Conservation (phyloP, 2,329 filamentous ascomycete genomes). For the Albophoma yamanashiensis region DNA sequence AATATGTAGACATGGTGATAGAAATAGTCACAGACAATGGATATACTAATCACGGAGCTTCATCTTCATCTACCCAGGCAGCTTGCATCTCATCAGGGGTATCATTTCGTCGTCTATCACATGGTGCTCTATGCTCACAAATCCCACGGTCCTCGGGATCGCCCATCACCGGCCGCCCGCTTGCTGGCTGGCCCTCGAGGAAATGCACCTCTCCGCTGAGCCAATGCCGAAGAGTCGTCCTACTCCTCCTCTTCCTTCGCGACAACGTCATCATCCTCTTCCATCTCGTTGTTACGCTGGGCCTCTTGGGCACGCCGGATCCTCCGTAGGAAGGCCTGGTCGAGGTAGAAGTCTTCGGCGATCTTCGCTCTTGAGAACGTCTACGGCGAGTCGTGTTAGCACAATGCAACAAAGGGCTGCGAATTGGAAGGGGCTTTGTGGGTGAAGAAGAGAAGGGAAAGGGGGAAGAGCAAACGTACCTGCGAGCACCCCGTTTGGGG, state of each 20-base stretch:
- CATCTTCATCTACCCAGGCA: background rate
- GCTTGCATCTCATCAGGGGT: slow-evolving; percentile 1
- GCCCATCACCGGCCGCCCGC: slow-evolving; percentile 5
- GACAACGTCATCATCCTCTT: slow-evolving; percentile 20
- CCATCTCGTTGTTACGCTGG: slow-evolving; percentile 32
- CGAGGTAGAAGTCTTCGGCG: slow-evolving; percentile 40
- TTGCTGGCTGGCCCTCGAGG: slow-evolving; percentile 12
- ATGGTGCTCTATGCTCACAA: background rate
- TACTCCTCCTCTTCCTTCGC: slow-evolving; percentile 7
- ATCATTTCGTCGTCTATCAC: slow-evolving; percentile 2
- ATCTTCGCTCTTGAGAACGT: slow-evolving; percentile 29
- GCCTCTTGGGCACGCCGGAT: slow-evolving; percentile 43
- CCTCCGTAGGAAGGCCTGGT: slow-evolving; percentile 44
- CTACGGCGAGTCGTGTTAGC: slow-evolving; percentile 17
- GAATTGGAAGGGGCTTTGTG: background rate
- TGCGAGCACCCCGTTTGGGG: slow-evolving; percentile 54
- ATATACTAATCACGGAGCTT: background rate
- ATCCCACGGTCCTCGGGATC: background rate
- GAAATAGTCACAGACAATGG: background rate
- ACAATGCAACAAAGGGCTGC: background rate
- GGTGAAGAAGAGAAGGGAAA: background rate
- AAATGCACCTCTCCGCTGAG: slow-evolving; percentile 12
- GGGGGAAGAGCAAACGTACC: slow-evolving; percentile 24
- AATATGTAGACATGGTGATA: background rate
- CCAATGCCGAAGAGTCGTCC: slow-evolving; percentile 5